These are phyloP conservation scores for Nemania sp. DNA, from an alignment of 2,329 filamentous ascomycete genomes.

Conservation along the genomic window DNA sequence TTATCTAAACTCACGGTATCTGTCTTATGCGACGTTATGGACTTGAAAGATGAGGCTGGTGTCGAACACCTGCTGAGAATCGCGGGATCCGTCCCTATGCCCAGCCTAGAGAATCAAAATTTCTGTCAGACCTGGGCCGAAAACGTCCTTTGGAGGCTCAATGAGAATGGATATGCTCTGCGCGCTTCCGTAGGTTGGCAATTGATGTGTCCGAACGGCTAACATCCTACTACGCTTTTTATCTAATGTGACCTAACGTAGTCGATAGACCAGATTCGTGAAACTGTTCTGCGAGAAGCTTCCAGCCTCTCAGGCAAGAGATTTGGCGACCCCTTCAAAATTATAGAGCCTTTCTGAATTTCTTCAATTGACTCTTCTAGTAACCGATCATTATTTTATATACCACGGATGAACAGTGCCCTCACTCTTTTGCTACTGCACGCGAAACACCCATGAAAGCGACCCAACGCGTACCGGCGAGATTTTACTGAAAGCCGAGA, in stretches of 20 bases:
- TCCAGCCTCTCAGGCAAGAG: not conserved
- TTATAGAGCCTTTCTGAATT: not conserved
- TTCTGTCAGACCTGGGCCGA: slow-evolving; percentile 3
- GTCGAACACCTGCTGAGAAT: not conserved
- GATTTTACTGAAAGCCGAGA: no score
- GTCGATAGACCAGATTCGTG: not conserved
- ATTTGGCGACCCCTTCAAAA: not conserved
- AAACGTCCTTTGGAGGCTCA: not conserved
- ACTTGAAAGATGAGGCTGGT: not conserved
- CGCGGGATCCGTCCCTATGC: not conserved
- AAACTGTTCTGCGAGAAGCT: not conserved
- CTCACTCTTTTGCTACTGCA: no score
- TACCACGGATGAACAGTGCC: no score
- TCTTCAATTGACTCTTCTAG: not conserved
- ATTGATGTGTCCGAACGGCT: not conserved
- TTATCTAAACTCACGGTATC: not conserved
- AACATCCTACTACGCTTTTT: not conserved
- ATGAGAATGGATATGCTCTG: not conserved
- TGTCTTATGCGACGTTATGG: slow-evolving; percentile 6
- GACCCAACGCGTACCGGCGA: no score
- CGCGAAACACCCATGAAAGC: no score
- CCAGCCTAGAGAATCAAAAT: not conserved
- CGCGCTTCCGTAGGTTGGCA: not conserved
- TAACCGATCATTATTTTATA: no score
- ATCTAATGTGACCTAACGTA: not conserved